Conservation (phyloP, 1,139 yeast genomes). For the Wickerhamomyces sp. region DNA sequence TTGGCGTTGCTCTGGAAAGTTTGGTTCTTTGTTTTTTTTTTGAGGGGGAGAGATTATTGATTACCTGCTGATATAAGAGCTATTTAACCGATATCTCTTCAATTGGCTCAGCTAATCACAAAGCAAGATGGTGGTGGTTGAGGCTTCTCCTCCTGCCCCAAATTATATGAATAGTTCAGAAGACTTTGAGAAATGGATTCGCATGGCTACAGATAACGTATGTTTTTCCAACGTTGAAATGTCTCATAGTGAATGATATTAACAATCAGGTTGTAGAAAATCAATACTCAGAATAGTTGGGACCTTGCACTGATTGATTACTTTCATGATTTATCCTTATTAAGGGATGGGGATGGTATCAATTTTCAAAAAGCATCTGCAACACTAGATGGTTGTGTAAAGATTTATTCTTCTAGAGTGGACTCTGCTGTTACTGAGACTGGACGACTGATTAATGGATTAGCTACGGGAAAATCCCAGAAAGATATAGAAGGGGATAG, state of each 20-base stretch:
- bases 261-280: constrained; percentile 35
- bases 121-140: background rate
- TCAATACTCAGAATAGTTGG: constrained; percentile 67
- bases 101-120: background rate
- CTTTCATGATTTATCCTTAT: constrained; percentile 62
- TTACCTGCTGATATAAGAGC: background rate
- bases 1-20: too few species aligned
- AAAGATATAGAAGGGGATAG: constrained; percentile 26
- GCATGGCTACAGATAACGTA: constrained; percentile 31
- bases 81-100: background rate
- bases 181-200: constrained; percentile 33
- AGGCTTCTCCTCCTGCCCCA: background rate
- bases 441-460: constrained; percentile 80
- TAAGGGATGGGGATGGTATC: constrained; percentile 56
- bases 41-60: background rate
- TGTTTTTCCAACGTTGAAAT: background rate
- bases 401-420: constrained; percentile 78
- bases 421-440: constrained; percentile 93
- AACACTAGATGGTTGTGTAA: constrained; percentile 81
- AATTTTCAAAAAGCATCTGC: constrained; percentile 77
- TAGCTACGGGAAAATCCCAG: constrained; percentile 39
- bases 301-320: constrained; percentile 86
- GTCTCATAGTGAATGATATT: background rate
- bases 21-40: too few species aligned
- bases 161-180: constrained; percentile 27